phyloP scores from a whole-genome alignment of 1,284 basidiomycete genomes.

The Trametes sp. region DNA sequence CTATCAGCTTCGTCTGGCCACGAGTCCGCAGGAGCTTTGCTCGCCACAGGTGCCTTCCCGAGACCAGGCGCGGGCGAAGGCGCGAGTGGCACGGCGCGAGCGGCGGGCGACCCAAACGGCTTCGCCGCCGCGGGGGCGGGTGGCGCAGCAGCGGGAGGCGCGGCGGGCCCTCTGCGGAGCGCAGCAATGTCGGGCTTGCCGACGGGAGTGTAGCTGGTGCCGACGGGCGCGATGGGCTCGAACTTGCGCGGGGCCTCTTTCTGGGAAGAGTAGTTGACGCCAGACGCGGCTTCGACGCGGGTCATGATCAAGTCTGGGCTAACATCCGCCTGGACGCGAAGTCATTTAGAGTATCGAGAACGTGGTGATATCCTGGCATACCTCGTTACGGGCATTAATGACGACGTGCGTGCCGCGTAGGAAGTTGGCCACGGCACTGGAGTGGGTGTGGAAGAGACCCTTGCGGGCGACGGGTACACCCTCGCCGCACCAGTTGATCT shows the following conservation, averaged over 20 bases:
- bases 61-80: conserved; percentile 48
- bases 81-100: conserved; percentile 55
- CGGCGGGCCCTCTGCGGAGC: conserved; percentile 53
- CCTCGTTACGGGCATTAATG: conserved; percentile 92
- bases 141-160: conserved; percentile 37
- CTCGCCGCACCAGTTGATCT: conserved; percentile 94
- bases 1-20: conserved; percentile 59
- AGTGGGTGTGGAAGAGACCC: conserved; percentile 92
- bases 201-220: conserved; percentile 75
- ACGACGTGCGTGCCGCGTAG: conserved; percentile 90
- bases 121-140: conserved; percentile 42
- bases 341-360: background rate
- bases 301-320: conserved; percentile 83
- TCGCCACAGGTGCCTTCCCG: conserved; percentile 33
- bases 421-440: conserved; percentile 83
- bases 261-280: conserved; percentile 89
- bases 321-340: conserved; percentile 73
- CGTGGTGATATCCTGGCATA: conserved; percentile 44
- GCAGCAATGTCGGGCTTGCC: conserved; percentile 74
- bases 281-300: conserved; percentile 89
- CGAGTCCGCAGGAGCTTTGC: conserved; percentile 55
- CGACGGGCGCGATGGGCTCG: conserved; percentile 78
- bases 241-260: conserved; percentile 68
- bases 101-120: conserved; percentile 46
- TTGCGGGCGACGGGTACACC: conserved; percentile 94